phyloP scores from a whole-genome alignment of 345 rosid genomes.

The Crucihimalaya himalaica region DNA sequence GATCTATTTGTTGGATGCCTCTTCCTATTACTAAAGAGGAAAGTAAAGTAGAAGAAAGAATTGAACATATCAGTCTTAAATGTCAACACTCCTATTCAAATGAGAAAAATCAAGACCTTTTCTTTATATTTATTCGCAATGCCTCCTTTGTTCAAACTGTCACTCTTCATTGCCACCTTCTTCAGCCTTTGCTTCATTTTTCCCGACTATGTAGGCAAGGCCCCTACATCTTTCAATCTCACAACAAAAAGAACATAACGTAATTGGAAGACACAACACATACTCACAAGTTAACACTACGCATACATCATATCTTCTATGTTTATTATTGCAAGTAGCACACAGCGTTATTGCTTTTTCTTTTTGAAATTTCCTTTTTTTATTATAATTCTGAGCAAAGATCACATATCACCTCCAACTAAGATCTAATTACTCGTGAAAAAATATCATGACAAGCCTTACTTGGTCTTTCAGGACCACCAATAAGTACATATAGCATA shows the following conservation, averaged over 20 bases:
- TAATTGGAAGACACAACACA: constrained; percentile 5
- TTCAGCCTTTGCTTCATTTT: constrained; percentile 12
- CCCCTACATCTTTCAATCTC: constrained; percentile 48
- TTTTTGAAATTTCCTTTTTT: neutral
- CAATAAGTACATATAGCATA: constrained; percentile 30
- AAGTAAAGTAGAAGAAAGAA: constrained; percentile 32
- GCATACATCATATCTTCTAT: constrained; percentile 9
- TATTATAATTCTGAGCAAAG: constrained; percentile 15
- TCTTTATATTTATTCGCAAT: constrained; percentile 24
- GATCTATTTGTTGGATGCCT: constrained; percentile 38
- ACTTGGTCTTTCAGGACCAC: constrained; percentile 38
- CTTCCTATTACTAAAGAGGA: constrained; percentile 21
- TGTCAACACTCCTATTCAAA: constrained; percentile 25
- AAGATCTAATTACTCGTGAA: constrained; percentile 21
- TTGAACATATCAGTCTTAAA: constrained; percentile 35
- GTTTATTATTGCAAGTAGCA: constrained; percentile 32
- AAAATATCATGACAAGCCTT: constrained; percentile 24
- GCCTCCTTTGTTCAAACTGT: constrained; percentile 53
- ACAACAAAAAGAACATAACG: constrained; percentile 20
- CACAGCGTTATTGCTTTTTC: neutral
- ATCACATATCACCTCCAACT: constrained; percentile 28
- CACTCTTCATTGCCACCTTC: constrained; percentile 40
- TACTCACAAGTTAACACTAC: constrained; percentile 27
- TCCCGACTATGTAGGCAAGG: constrained; percentile 26
- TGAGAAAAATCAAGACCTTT: constrained; percentile 29